These are phyloP conservation scores for Debaryomyces robertsiae DNA, from an alignment of 1,139 yeast genomes.

Conservation along the genomic window DNA sequence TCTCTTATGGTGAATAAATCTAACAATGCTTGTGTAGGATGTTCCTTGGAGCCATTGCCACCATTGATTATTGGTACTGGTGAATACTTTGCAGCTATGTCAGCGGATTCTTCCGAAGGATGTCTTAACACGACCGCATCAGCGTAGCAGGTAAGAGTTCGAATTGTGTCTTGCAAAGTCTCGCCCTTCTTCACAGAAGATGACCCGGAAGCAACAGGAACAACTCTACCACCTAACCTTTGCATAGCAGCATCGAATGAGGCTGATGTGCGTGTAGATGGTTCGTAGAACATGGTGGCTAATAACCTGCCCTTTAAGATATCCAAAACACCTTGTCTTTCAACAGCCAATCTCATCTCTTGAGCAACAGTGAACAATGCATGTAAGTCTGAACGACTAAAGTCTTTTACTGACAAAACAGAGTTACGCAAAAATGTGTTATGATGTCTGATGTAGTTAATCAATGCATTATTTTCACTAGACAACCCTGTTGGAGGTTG, in stretches of 20 bases:
- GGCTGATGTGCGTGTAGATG: conserved; percentile 94
- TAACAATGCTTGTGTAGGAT: conserved; percentile 97
- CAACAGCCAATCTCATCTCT: conserved; percentile 96
- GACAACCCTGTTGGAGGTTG: conserved; percentile 63
- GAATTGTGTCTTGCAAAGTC: conserved; percentile 93
- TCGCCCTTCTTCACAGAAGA: conserved; percentile 98
- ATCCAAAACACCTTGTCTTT: conserved; percentile 93
- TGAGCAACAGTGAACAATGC: conserved; percentile 94
- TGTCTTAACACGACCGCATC: conserved; percentile 98
- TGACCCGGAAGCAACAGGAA: conserved; percentile 78
- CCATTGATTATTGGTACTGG: conserved; percentile 98
- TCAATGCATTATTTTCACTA: conserved; percentile 76
- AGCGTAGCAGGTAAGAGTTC: conserved; percentile 92
- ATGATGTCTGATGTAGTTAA: conserved; percentile 72
- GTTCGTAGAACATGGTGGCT: conserved; percentile 97
- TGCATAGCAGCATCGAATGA: conserved; percentile 99
- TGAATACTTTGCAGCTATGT: conserved; percentile 92
- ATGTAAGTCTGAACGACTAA: conserved; percentile 86
- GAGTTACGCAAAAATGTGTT: conserved; percentile 90
- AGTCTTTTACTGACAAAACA: conserved; percentile 84
- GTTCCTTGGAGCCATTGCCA: conserved; percentile 97
- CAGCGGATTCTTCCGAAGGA: conserved; percentile 89
- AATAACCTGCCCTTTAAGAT: conserved; percentile 86
- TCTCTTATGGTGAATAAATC: conserved; percentile 98
- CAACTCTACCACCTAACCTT: conserved; percentile 97